These are phyloP conservation scores for Sungouiella blattae DNA, from an alignment of 805 yeast genomes.

Conservation along the genomic window DNA sequence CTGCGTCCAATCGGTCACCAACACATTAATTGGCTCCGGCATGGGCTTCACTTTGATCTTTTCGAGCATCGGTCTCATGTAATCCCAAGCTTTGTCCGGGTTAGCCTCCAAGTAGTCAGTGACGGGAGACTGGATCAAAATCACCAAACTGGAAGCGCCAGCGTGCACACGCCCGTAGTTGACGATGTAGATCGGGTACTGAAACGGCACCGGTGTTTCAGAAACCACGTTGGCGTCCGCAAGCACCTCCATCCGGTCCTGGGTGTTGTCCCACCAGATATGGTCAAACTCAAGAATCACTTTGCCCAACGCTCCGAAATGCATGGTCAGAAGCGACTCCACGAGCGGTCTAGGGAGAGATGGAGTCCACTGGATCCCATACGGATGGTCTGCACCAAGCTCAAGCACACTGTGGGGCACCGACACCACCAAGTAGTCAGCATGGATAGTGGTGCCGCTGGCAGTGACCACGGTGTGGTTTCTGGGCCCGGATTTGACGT, in stretches of 20 bases:
- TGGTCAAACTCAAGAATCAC: constrained; percentile 63
- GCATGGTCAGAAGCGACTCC: constrained; percentile 45
- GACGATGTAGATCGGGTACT: constrained; percentile 58
- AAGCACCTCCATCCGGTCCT: constrained; percentile 21
- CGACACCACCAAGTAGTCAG: constrained; percentile 66
- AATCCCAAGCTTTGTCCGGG: constrained; percentile 53
- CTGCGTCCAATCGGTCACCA: constrained; percentile 67
- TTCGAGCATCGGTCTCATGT: constrained; percentile 51
- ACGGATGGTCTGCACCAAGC: constrained; percentile 30
- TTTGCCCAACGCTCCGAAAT: constrained; percentile 71
- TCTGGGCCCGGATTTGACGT: constrained; percentile 10
- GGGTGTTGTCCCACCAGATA: constrained; percentile 54
- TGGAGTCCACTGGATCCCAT: constrained; percentile 56
- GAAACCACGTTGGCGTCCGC: constrained; percentile 28
- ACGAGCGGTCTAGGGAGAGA: constrained; percentile 45
- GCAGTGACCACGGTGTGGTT: constrained; percentile 31
- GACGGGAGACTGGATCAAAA: constrained; percentile 68
- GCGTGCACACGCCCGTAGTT: constrained; percentile 42
- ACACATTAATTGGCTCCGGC: constrained; percentile 32
- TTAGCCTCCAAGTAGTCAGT: constrained; percentile 56
- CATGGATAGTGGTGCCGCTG: constrained; percentile 26
- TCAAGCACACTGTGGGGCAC: constrained; percentile 73
- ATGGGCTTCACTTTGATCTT: constrained; percentile 15
- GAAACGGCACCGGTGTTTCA: constrained; percentile 45
- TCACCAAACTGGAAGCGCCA: constrained; percentile 44